Base-by-base conservation (phyloP, 805 yeast genomes). In the Pichia paraexigua region DNA sequence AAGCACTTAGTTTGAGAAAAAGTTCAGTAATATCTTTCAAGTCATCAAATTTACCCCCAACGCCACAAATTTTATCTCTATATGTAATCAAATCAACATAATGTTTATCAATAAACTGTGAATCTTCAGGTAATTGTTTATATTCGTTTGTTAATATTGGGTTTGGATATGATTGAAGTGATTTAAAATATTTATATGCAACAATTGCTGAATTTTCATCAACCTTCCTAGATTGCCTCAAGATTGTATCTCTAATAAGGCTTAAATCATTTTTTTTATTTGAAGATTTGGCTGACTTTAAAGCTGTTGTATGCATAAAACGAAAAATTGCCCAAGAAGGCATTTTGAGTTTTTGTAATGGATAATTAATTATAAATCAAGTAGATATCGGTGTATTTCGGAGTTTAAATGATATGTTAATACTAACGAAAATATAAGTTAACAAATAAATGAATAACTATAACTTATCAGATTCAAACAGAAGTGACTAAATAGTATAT, bases 71-170 rank as follows among this genome's bases (percentile, higher is more conserved):
- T 39, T 60, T 59, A 21, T 62, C 60, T 48, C 69, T 61, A 58
- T 71, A 74, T 5, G 60, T 51, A 17, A 56, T 50, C 39, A 77
- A 56, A 47, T 76, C 79, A 15, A 64, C 64, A 58, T 75, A 76
- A 58, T 74, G 79, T 50, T 75, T 73, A 47, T 75, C 78, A 35
- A 77, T 75, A 58, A 72, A 76, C 54, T 72, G 73, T 0, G 80
- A 75, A 57, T 77, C 80, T 42, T 77, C 82, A 0, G 82, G 82
- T 20, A 77, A 58, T 55, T 77, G 82, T 37, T 64, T 69, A 56
- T 77, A 77, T 22, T 71, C 64, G 1, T 48, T 51, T 3, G 59
- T 41, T 22, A 58, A 30, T 17, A 58, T 46, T 3, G 55, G 47
- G 5, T 58, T 53, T 11, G 53, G 46, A 9, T 35, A 41, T 11